Base-by-base conservation (phyloP, 1,139 yeast genomes). In the Geotrichum citri-aurantii region DNA sequence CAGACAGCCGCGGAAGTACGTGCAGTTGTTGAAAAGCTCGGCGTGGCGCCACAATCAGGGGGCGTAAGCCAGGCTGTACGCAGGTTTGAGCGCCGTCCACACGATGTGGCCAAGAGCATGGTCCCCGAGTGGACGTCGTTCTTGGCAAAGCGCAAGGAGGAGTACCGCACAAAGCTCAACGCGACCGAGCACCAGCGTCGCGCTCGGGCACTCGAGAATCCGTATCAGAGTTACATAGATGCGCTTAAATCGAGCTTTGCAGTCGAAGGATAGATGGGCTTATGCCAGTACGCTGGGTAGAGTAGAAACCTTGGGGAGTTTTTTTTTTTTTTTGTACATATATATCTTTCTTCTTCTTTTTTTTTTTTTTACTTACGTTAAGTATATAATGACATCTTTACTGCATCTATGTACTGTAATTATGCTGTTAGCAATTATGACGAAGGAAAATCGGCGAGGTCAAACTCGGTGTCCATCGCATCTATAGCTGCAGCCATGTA, bases 401-500 rank as follows among this genome's bases (percentile, higher is more conserved):
- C 5, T 33, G 17, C 17, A 14, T 33, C 2, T 11, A 12, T 33
- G 40, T n/a, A 11, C 10, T 7, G 7, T 26, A n/a, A 12, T 11
- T 33, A 33, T 12, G 17, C 17, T n/a, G n/a, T n/a, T n/a, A n/a
- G n/a, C 14, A 33, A 3, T 5, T 10, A 14, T 4, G 40, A 14
- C 40, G 10, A 33, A 6, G 40, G 40, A 37, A 56, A 56, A 29
- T 56, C 59, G 33, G 51, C 53, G 21, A 57, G 44, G 10, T 24
- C 29, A 46, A 40, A 57, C n/a, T 67, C 71, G 11, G 59, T 59
- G 37, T 62, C 61, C 14, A 63, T 63, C 17, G 61, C 63, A 2
- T 62, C 63, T 2, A 66, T 65, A 37, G 65, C 58, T 50, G 63
- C 56, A 21, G 53, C 65, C 71, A 71, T 65, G 53, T 69, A 63